phyloP scores from a whole-genome alignment of 352 stramenopile species.

The Phytophthora pseudosyringae region DNA sequence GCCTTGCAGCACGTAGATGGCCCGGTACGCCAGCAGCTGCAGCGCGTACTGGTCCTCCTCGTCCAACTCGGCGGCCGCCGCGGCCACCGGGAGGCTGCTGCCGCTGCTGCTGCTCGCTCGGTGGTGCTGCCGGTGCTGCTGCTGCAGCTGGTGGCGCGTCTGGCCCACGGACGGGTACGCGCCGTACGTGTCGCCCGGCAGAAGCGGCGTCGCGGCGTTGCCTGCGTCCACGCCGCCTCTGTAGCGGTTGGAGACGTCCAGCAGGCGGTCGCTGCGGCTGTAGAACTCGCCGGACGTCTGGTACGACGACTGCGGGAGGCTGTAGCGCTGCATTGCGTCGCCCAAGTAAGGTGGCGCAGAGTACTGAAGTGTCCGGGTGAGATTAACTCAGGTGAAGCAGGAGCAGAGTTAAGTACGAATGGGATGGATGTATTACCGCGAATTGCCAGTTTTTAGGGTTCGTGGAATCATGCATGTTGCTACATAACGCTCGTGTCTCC shows the following conservation, averaged over 20 bases:
- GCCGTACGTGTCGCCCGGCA: constrained; percentile 22
- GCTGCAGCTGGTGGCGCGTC: constrained; percentile 31
- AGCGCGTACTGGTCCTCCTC: constrained; percentile 59
- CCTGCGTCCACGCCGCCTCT: constrained; percentile 14
- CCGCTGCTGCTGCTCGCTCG: constrained; percentile 33
- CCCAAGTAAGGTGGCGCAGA: background rate
- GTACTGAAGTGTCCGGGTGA: background rate
- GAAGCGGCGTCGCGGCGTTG: constrained; percentile 8
- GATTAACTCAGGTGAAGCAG: constrained; percentile 25
- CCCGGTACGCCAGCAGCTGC: constrained; percentile 68
- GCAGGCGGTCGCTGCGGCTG: constrained; percentile 18
- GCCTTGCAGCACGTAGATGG: constrained; percentile 75
- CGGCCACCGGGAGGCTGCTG: constrained; percentile 26
- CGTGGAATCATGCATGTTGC: constrained; percentile 18
- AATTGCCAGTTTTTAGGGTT: constrained; percentile 9
- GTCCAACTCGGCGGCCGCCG: constrained; percentile 29
- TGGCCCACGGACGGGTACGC: constrained; percentile 30
- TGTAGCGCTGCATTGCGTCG: constrained; percentile 34
- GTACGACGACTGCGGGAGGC: constrained; percentile 23
- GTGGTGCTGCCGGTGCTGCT: constrained; percentile 40
- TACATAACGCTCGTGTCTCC: constrained; percentile 8
- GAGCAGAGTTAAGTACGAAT: constrained; percentile 15
- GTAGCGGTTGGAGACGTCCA: constrained; percentile 31
- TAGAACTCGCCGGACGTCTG: constrained; percentile 28
- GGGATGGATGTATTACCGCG: constrained; percentile 17